Evolutionary conservation across 129 eudicot genomes (phyloP).

Genomic region (sunflower (Helianthus annuus)): DNA sequence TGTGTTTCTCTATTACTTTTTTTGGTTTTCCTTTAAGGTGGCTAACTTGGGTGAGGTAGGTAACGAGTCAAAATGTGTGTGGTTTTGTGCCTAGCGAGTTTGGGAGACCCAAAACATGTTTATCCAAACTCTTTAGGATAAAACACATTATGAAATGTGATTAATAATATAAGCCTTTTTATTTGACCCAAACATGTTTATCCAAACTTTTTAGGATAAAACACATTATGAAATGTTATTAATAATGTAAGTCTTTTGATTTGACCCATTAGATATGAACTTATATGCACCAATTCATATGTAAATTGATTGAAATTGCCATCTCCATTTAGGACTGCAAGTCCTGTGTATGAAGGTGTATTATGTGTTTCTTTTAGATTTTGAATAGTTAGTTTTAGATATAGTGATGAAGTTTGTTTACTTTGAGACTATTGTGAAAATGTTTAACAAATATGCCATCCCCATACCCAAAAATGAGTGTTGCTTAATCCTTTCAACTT

Average conservation of each 20-base stretch:
- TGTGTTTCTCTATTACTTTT: too few relatives aligned
- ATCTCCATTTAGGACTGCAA: too few relatives aligned
- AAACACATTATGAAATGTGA: not conserved
- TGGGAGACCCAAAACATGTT: not conserved
- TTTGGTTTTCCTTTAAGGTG: too few relatives aligned
- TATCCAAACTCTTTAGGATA: not conserved
- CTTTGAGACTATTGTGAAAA: conserved; percentile 82
- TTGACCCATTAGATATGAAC: too few relatives aligned
- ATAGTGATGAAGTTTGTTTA: conserved; percentile 98
- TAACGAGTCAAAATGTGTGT: not conserved
- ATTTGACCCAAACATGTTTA: not conserved
- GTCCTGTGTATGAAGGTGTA: not conserved
- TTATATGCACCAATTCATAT: not conserved
- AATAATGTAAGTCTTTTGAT: not conserved
- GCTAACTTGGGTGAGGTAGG: not conserved
- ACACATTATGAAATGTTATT: not conserved
- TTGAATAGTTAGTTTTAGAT: conserved; percentile 50
- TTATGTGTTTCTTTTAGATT: conserved; percentile 4
- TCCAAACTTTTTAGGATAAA: not conserved
- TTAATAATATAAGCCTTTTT: not conserved
- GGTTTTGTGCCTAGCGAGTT: not conserved
- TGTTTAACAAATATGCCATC: conserved; percentile 72
- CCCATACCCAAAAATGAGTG: conserved; percentile 82
- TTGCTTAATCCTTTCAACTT: conserved; percentile 76
- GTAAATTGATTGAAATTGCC: not conserved